Evolutionary conservation across 495 filamentous ascomycete species (phyloP).

Genomic region (Usnea hakonensis): DNA sequence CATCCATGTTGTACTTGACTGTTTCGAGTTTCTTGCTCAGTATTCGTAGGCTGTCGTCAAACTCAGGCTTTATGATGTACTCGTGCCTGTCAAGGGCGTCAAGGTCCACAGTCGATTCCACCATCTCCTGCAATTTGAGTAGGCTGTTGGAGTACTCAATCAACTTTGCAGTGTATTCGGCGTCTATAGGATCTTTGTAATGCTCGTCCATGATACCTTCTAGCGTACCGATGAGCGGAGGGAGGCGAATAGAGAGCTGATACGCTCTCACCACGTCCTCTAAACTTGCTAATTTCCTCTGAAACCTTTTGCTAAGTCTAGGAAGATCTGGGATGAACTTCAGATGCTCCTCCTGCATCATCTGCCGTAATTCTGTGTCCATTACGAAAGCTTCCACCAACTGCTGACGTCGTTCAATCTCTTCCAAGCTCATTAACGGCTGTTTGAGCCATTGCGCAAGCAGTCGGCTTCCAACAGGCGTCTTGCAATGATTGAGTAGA

Average conservation of each 20-base stretch:
- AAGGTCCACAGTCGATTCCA: slow-evolving; percentile 95
- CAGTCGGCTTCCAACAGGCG: slow-evolving; percentile 80
- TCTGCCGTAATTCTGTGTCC: slow-evolving; percentile 90
- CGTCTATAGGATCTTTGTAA: slow-evolving; percentile 81
- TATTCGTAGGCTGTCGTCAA: slow-evolving; percentile 79
- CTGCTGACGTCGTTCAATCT: slow-evolving; percentile 88
- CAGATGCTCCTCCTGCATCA: slow-evolving; percentile 95
- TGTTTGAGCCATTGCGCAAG: slow-evolving; percentile 98
- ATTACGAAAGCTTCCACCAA: slow-evolving; percentile 91
- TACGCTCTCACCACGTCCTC: slow-evolving; percentile 96
- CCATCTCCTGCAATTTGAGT: slow-evolving; percentile 89
- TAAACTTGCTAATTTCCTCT: slow-evolving; percentile 78
- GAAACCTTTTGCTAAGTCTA: slow-evolving; percentile 87
- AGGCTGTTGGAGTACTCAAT: slow-evolving; percentile 68
- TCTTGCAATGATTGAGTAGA: slow-evolving; percentile 95
- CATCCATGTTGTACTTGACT: slow-evolving; percentile 71
- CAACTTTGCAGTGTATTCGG: slow-evolving; percentile 80
- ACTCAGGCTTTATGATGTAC: slow-evolving; percentile 98
- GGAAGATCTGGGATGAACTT: slow-evolving; percentile 92
- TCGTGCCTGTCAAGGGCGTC: slow-evolving; percentile 95
- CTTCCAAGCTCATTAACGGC: slow-evolving; percentile 82
- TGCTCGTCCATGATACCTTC: slow-evolving; percentile 93
- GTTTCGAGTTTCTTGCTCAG: slow-evolving; percentile 89
- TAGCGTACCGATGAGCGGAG: slow-evolving; percentile 79
- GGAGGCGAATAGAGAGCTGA: slow-evolving; percentile 85